A percentile compares a stretch with the other conserved stretches of the same genome.
Evolutionary conservation across 164 flowering plant genomes (phyloP).

Genomic region (grape (Vitis vinifera)): ASM3070453v1 NC_081819.1:19707501-19708000

Average conservation of each 20-base stretch:
- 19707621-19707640: conserved; percentile 47
- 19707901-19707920: conserved; percentile 47
- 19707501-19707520: conserved; percentile 34
- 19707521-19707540: conserved; percentile 42
- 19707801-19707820: conserved; percentile 20
- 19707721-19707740: conserved; percentile 13
- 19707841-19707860: conserved; percentile 19
- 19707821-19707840: conserved; percentile 21
- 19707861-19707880: conserved; percentile 26
- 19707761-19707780: not conserved
- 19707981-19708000: conserved; percentile 26
- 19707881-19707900: conserved; percentile 27
- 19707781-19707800: conserved; percentile 8
- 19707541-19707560: conserved; percentile 38
- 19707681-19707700: conserved; percentile 4
- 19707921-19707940: conserved; percentile 47
- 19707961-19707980: conserved; percentile 47
- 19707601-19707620: conserved; percentile 45
- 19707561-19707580: conserved; percentile 46
- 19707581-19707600: conserved; percentile 48
- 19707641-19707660: conserved; percentile 29
- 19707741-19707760: conserved; percentile 10
- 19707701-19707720: conserved; percentile 19
- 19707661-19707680: not conserved
- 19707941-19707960: conserved; percentile 49